Percentiles rank a stretch among this genome's conserved stretches.
Evolutionary conservation across 345 rosid species (phyloP).

Genomic region (Acer negundo): DNA sequence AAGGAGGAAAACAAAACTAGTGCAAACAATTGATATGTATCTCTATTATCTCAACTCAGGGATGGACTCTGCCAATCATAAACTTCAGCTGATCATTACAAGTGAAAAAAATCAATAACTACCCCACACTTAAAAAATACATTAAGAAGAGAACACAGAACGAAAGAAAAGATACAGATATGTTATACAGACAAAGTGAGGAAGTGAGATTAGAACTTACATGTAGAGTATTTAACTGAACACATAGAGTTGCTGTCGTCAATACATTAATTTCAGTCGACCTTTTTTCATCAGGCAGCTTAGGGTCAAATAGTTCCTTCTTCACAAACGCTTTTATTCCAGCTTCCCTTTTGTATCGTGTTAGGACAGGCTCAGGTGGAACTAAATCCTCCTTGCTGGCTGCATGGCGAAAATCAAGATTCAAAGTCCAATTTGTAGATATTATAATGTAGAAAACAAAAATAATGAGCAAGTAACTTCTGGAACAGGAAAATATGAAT

Average conservation of each 20-base stretch:
- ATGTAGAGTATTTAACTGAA: constrained; percentile 86
- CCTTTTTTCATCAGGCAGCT: constrained; percentile 70
- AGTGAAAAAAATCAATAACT: background rate
- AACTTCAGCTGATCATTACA: constrained; percentile 3
- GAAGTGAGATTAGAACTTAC: constrained; percentile 51
- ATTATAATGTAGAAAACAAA: background rate
- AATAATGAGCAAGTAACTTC: background rate
- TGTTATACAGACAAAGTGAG: constrained; percentile 5
- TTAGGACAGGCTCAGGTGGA: constrained; percentile 94
- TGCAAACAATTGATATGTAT: background rate
- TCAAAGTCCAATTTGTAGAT: constrained; percentile 13
- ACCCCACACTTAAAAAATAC: background rate
- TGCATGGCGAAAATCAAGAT: constrained; percentile 39
- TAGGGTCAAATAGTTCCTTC: constrained; percentile 90
- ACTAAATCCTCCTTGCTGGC: constrained; percentile 89
- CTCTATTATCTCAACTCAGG: constrained; percentile 11
- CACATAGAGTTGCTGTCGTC: constrained; percentile 73
- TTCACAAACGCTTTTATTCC: constrained; percentile 92
- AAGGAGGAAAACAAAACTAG: background rate
- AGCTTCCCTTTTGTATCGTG: constrained; percentile 85
- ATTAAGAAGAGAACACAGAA: background rate
- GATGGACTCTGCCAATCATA: constrained; percentile 2
- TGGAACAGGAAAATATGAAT: background rate
- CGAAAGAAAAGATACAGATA: background rate
- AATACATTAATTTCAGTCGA: constrained; percentile 60